A percentile compares a stretch with the other conserved stretches of the same genome.
Conservation (phyloP, 768 basidiomycete genomes). For the Leucosporidium creatinivorum region DNA sequence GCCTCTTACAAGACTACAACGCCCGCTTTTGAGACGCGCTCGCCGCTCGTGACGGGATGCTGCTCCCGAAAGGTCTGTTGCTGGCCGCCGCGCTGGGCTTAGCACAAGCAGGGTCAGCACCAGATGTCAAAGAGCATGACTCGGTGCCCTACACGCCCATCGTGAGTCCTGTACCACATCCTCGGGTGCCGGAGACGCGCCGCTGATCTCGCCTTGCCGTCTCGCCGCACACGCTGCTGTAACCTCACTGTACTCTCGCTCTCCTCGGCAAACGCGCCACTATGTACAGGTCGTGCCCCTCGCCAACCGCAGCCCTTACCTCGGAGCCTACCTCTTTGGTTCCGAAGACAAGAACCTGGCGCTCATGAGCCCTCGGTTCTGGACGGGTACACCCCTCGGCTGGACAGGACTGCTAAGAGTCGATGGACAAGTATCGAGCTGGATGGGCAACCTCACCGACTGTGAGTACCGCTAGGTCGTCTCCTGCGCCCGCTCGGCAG, state of each 20-base stretch:
- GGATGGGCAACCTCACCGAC: conserved; percentile 26
- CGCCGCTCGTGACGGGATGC: too few relatives aligned
- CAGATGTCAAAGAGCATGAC: not conserved
- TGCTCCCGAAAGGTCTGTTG: too few relatives aligned
- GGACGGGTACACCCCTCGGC: conserved; percentile 20
- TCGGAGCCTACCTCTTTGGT: conserved; percentile 23
- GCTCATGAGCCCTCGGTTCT: conserved; percentile 19
- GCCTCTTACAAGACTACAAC: too few relatives aligned
- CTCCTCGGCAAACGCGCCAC: too few relatives aligned
- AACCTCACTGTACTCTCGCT: not conserved
- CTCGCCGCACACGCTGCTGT: not conserved
- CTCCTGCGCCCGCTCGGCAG: not conserved
- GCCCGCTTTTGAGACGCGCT: too few relatives aligned
- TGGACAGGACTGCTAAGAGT: conserved; percentile 24
- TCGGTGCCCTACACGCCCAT: conserved; percentile 22
- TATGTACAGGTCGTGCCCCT: conserved; percentile 22
- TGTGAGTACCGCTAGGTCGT: too few relatives aligned
- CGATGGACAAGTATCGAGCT: conserved; percentile 17
- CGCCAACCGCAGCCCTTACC: conserved; percentile 19
- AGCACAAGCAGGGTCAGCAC: too few relatives aligned
- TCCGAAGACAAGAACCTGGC: conserved; percentile 17
- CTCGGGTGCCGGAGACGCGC: too few relatives aligned
- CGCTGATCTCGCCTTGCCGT: too few relatives aligned
- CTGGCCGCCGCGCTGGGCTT: too few relatives aligned
- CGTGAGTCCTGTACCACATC: conserved; percentile 1